These are phyloP conservation scores for Vigna hirtella DNA, from an alignment of 306 rosid genomes.

Conservation along the genomic window DNA sequence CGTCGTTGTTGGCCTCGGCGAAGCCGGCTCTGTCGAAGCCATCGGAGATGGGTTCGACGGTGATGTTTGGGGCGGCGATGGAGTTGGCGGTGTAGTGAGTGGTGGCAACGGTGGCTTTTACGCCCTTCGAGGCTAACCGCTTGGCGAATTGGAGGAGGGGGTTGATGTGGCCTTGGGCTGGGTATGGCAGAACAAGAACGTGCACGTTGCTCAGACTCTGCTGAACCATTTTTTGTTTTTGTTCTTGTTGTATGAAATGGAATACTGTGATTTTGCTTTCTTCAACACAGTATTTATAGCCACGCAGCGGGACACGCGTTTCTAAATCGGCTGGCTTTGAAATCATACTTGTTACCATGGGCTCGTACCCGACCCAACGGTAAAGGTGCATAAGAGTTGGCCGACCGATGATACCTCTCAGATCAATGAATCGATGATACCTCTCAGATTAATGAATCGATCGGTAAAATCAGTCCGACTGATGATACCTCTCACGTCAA, in stretches of 20 bases:
- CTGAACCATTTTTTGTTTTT: conserved; percentile 15
- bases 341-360: too few relatives aligned
- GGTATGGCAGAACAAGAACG: conserved; percentile 57
- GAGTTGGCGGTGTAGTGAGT: conserved; percentile 55
- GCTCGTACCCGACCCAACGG: too few relatives aligned
- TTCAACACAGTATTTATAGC: neutral
- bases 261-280: neutral
- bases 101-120: conserved; percentile 61
- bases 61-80: conserved; percentile 47
- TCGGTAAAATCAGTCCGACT: too few relatives aligned
- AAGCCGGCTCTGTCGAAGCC: conserved; percentile 64
- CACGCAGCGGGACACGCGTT: neutral
- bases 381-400: too few relatives aligned
- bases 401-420: too few relatives aligned
- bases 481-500: too few relatives aligned
- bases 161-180: conserved; percentile 65
- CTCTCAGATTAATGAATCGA: too few relatives aligned
- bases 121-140: conserved; percentile 51
- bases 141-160: conserved; percentile 62
- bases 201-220: conserved; percentile 36
- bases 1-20: conserved; percentile 50
- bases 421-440: too few relatives aligned
- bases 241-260: neutral
- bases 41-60: conserved; percentile 67
- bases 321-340: too few relatives aligned